Evolutionary conservation across 2,329 filamentous ascomycete species (phyloP).

Genomic region (Ciborinia camelliae): DNA sequence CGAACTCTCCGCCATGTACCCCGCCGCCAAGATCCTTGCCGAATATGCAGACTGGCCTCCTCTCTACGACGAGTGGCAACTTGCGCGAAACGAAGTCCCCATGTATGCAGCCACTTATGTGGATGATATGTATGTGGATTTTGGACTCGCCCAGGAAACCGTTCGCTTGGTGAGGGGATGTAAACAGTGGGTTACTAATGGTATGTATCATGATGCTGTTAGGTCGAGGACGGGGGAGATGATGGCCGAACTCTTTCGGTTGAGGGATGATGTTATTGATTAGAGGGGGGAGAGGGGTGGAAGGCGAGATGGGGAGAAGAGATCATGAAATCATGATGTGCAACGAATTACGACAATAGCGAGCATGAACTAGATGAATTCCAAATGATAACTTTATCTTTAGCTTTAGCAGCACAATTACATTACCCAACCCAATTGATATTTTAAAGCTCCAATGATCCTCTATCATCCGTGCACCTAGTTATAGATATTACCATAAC

Average conservation of each 20-base stretch:
- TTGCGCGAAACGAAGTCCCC: slow-evolving; percentile 75
- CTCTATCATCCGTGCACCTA: no score
- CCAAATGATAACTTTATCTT: no score
- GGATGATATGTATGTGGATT: slow-evolving; percentile 93
- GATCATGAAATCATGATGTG: no score
- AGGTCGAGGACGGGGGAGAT: slow-evolving; percentile 72
- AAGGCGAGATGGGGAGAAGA: no score
- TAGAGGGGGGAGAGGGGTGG: slow-evolving; percentile 32
- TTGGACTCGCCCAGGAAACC: slow-evolving; percentile 68
- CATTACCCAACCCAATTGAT: no score
- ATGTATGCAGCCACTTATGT: slow-evolving; percentile 81
- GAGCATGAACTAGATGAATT: no score
- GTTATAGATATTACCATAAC: no score
- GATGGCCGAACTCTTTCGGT: slow-evolving; percentile 68
- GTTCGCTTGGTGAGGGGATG: slow-evolving; percentile 70
- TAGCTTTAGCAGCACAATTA: no score
- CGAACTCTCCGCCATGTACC: slow-evolving; percentile 66
- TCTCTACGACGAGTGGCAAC: slow-evolving; percentile 71
- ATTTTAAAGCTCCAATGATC: no score
- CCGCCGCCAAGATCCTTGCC: slow-evolving; percentile 70
- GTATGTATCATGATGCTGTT: slow-evolving; percentile 82
- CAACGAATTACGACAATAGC: no score
- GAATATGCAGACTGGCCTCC: slow-evolving; percentile 64
- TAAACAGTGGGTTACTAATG: slow-evolving; percentile 81
- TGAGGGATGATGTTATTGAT: slow-evolving; percentile 67